A percentile compares a stretch with the other conserved stretches of the same genome.
These are phyloP conservation scores for Colletotrichum sp. DNA, from an alignment of 2,329 filamentous ascomycete genomes.

Conservation along the genomic window DNA sequence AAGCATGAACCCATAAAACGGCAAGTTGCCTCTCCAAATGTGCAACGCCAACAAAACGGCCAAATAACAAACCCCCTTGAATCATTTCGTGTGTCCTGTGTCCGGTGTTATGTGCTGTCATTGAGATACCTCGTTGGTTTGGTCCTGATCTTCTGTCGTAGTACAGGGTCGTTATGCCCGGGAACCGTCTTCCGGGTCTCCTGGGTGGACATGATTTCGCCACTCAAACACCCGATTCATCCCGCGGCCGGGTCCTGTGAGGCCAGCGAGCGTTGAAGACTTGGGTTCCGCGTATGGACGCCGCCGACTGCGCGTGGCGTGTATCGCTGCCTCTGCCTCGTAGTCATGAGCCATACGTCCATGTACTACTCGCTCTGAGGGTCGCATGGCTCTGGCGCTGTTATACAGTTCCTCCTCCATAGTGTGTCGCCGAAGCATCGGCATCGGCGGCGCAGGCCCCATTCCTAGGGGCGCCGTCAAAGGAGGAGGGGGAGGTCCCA, in stretches of 20 bases:
- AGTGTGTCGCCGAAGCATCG: constrained; percentile 42
- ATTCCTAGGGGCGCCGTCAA: constrained; percentile 9
- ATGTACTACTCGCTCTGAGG: constrained; percentile 32
- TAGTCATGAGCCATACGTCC: constrained; percentile 32
- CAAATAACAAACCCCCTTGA: background rate
- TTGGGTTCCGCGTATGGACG: constrained; percentile 31
- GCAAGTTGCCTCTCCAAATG: background rate
- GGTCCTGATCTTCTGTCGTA: background rate
- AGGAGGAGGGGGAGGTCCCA: background rate
- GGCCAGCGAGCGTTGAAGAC: constrained; percentile 52
- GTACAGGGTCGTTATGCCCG: background rate
- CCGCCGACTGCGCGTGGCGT: constrained; percentile 32
- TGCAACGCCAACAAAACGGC: background rate
- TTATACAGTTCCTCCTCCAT: constrained; percentile 47
- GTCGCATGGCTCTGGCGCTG: constrained; percentile 30
- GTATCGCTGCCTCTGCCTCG: constrained; percentile 34
- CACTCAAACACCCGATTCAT: constrained; percentile 55
- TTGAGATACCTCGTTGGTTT: background rate
- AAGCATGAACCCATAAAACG: constrained; percentile 1
- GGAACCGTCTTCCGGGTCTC: constrained; percentile 37
- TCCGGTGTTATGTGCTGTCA: background rate
- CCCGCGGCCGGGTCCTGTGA: constrained; percentile 48
- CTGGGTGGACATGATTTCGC: constrained; percentile 52
- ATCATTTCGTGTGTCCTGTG: background rate
- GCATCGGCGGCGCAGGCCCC: constrained; percentile 27